Evolutionary conservation across 2,329 filamentous ascomycete species (phyloP).

Genomic region (Cryphonectria parasitica): DNA sequence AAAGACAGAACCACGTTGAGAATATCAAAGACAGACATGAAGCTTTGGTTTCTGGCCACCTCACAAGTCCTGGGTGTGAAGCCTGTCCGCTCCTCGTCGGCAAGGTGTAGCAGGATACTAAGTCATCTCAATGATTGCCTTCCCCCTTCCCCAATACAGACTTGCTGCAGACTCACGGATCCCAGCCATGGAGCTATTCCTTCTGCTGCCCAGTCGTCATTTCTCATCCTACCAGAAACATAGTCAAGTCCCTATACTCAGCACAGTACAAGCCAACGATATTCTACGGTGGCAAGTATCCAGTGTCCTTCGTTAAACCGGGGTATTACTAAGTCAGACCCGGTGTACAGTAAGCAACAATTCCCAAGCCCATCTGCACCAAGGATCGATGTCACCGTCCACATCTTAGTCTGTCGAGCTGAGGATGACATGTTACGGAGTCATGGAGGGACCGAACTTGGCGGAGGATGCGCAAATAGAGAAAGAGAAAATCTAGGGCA

Average conservation of each 20-base stretch:
- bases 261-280: background rate
- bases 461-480: background rate
- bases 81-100: background rate
- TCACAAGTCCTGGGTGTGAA: background rate
- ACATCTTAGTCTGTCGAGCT: background rate
- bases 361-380: background rate
- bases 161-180: background rate
- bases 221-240: background rate
- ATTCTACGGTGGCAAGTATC: background rate
- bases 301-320: background rate
- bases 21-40: background rate
- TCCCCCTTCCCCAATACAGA: background rate
- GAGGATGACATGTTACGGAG: background rate
- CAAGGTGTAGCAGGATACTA: background rate
- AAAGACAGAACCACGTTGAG: background rate
- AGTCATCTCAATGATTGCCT: background rate
- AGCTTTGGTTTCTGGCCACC: background rate
- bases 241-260: background rate
- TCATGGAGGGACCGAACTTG: background rate
- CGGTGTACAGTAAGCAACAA: background rate
- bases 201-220: background rate
- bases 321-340: background rate
- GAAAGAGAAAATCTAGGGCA: background rate
- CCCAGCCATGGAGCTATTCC: background rate
- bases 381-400: background rate